Conservation (phyloP, 805 yeast genomes). For the Geotrichum ghanense region DNA sequence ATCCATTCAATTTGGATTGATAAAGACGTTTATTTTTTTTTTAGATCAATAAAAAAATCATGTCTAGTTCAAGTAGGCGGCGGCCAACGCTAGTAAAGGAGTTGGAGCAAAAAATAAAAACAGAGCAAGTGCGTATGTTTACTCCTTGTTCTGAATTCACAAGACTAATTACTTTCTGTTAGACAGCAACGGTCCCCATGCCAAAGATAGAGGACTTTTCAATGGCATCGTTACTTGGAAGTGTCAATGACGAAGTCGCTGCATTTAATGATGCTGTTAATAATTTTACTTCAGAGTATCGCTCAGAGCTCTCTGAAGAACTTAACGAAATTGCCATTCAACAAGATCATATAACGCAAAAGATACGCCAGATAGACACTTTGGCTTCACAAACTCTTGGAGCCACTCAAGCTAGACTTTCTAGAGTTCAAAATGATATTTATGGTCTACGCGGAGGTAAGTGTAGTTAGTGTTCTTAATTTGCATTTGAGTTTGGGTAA, state of each 20-base stretch:
- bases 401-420: slow-evolving; percentile 8
- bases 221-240: slow-evolving; percentile 9
- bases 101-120: background rate
- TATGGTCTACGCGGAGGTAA: slow-evolving; percentile 5
- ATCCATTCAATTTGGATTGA: too few relatives aligned
- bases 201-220: slow-evolving; percentile 10
- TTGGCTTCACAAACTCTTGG: slow-evolving; percentile 7
- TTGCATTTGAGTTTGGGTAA: too few relatives aligned
- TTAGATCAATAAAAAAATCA: background rate
- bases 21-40: too few relatives aligned
- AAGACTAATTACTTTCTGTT: background rate
- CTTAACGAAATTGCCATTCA: slow-evolving; percentile 8
- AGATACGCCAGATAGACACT: slow-evolving; percentile 13
- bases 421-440: background rate
- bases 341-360: slow-evolving; percentile 10
- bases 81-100: background rate
- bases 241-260: slow-evolving; percentile 4
- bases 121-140: background rate
- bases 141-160: too few relatives aligned
- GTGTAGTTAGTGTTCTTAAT: slow-evolving; percentile 3
- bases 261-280: slow-evolving; percentile 7
- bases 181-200: slow-evolving; percentile 5
- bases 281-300: slow-evolving; percentile 8
- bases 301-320: slow-evolving; percentile 12
- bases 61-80: background rate